Evolutionary conservation across 2,329 filamentous ascomycete genomes (phyloP), one percentile per base, ranked within the genome.

Genomic region (Colletotrichum camelliae): DNA sequence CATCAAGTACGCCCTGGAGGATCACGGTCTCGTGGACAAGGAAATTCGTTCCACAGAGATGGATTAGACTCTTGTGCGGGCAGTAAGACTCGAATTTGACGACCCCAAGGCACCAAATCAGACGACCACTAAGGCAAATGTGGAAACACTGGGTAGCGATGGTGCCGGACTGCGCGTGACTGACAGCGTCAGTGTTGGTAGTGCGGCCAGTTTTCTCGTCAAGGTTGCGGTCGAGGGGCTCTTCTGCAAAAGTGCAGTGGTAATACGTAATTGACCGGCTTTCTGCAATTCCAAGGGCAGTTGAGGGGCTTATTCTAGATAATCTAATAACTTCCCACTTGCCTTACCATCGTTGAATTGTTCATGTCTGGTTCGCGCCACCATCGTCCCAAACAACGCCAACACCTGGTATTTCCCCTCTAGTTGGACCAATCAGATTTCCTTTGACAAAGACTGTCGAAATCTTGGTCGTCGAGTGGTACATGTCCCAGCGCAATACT

Each of bases 1-100:
- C 64, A 75, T 86, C 78, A 86, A 85, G 77, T 82, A 84, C 70
- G 82, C 85, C 5, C 80, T 86, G 29, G 79, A 83, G 67, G 85
- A 86, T 70, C 85, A 86, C 16, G 60, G 73, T 67, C 72, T 83
- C 15, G 69, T 86, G n/a, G 81, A 86, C 39, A 79, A 82, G 75
- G 84, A 86, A 75, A 84, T 85, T 37, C 79, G 82, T 15, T 13
- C 43, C 2, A 85, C 80, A 5, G 78, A 78, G 5, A 82, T 85
- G 82, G 79, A 85, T 6, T 86, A 82, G 82, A 85, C 82, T 52
- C 81, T 85, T 39, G 83, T 86, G 52, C 80, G 84, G 73, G 78
- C 83, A 69, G 74, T 79, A 58, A 82, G 79, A 69, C 37, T 85
- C 48, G 74, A 81, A 21, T 85, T 83, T 57, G 79, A 83, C 67